Conservation (phyloP, 176 grass and related monocot genomes). For the Phragmites australis region DNA sequence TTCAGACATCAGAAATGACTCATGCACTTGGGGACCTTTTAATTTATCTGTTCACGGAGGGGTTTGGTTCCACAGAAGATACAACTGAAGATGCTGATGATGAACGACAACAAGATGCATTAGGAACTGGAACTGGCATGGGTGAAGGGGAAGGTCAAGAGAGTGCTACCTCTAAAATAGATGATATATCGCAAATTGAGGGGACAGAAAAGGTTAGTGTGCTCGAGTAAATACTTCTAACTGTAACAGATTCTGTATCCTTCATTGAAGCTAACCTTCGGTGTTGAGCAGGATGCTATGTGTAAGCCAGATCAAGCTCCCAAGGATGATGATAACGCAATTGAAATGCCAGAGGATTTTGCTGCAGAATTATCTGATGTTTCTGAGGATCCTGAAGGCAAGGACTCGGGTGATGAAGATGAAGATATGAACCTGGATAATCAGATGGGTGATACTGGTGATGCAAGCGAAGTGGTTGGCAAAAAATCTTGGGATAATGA, state of each 20-base stretch:
- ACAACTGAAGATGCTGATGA: conserved; percentile 55
- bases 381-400: conserved; percentile 72
- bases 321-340: conserved; percentile 63
- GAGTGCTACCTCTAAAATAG: conserved; percentile 82
- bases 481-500: conserved; percentile 86
- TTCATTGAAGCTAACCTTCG: conserved; percentile 19
- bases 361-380: conserved; percentile 65
- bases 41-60: conserved; percentile 71
- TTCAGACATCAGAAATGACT: conserved; percentile 88
- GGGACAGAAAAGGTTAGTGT: conserved; percentile 55
- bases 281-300: conserved; percentile 52
- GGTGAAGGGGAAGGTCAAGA: conserved; percentile 82
- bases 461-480: conserved; percentile 68
- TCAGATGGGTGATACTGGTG: conserved; percentile 84
- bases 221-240: conserved; percentile 4
- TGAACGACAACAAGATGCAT: conserved; percentile 59
- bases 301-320: conserved; percentile 64
- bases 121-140: conserved; percentile 88
- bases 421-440: conserved; percentile 76
- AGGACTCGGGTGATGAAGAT: conserved; percentile 52
- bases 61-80: conserved; percentile 82
- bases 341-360: conserved; percentile 83
- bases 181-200: conserved; percentile 73
- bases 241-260: background rate
- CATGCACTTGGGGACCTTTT: conserved; percentile 74